Base-by-base conservation (phyloP, 2,329 filamentous ascomycete species). In the Chrysosporium keratinophilum region DNA sequence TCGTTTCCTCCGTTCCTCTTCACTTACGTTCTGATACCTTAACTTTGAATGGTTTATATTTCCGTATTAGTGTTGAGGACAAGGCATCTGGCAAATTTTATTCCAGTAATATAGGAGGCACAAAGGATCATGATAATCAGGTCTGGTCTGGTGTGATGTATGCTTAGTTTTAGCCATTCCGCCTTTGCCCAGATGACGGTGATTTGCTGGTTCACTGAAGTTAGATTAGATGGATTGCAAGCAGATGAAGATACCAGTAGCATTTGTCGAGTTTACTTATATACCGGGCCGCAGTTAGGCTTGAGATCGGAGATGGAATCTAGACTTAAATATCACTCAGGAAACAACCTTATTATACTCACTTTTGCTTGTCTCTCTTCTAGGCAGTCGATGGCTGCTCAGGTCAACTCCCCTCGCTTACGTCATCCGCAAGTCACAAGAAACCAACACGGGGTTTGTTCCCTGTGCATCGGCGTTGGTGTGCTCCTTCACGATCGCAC, bases 41-140 rank as follows among this genome's bases (percentile, higher is more conserved):
- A 28, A 48, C 48, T 39, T 44, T 43, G 14, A 39, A 52, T 52
- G 42, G 39, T 46, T 46, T 52, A 28, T 45, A 45, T 46, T 52
- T 41, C 46, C 50, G 45, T 40, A 31, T 15, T 20, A 31, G 46
- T 19, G 28, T 44, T 41, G 42, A 52, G 46, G 50, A 15, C 50
- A 52, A 15, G 17, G 23, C 42, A 52, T 46, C 42, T 52, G 43
- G 11, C 40, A 31, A 11, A 45, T 19, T 52, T 23, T 40, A 40
- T 37, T 45, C 41, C 23, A 46, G 33, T 42, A 19, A 19, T 46
- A 46, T 52, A 41, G 41, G 50, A 46, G 50, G 40, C 34, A 45
- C 11, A 39, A 52, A 9, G 23, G 44, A 44, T 39, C 28, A 23
- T 31, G 17, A 28, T 28, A 7, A 28, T 28, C 45, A 28, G 10